Conservation (phyloP, 345 rosid genomes). For the Aquilaria sinensis region DNA sequence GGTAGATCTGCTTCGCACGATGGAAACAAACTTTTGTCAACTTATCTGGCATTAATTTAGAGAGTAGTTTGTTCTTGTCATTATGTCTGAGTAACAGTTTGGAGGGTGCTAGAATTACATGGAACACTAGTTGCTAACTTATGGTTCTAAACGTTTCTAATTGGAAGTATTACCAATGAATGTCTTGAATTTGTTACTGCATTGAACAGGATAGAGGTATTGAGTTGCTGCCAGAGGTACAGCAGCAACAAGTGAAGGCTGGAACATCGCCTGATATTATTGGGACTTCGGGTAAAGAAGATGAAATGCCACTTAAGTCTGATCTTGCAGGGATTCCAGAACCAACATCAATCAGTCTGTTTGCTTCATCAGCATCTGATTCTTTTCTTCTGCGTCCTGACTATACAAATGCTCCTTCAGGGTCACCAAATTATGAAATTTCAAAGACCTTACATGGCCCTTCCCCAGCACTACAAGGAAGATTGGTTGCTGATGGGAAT, state of each 20-base stretch:
- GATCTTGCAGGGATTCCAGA: slow-evolving; percentile 25
- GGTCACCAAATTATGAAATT: slow-evolving; percentile 34
- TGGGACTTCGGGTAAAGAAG: slow-evolving; percentile 31
- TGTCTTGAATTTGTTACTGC: slow-evolving; percentile 16
- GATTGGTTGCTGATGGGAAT: slow-evolving; percentile 34
- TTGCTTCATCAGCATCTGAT: slow-evolving; percentile 27
- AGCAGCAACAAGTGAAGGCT: slow-evolving; percentile 56
- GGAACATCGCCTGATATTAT: slow-evolving; percentile 35
- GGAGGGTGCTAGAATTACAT: no score
- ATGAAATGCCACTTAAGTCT: slow-evolving; percentile 33
- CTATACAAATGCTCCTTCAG: slow-evolving; percentile 12
- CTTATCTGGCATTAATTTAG: no score
- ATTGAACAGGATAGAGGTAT: slow-evolving; percentile 56
- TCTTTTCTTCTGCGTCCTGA: slow-evolving; percentile 32
- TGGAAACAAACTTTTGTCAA: no score
- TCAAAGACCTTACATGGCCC: slow-evolving; percentile 24
- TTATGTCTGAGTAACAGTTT: no score
- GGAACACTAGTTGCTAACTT: no score
- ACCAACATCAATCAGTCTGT: slow-evolving; percentile 26
- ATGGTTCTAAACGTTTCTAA: no score
- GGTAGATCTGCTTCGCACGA: no score
- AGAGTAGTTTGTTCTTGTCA: no score
- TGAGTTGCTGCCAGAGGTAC: slow-evolving; percentile 60
- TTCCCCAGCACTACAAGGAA: slow-evolving; percentile 37
- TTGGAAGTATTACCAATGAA: slow-evolving; percentile 5